Base-by-base conservation (phyloP, 805 yeast genomes). In the Monosporozyma servazzii region DNA sequence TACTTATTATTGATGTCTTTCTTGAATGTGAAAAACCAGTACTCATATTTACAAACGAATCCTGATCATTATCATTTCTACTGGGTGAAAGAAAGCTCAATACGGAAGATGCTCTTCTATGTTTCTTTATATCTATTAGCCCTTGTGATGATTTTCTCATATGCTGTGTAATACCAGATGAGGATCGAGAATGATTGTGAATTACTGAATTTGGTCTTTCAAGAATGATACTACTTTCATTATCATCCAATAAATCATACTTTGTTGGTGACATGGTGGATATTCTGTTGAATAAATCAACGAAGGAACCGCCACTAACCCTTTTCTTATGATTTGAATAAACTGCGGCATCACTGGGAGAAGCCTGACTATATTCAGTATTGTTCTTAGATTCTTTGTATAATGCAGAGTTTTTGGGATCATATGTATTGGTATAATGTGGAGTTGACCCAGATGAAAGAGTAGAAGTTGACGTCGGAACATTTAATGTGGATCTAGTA, bases 51-150 rank as follows among this genome's bases (percentile, higher is more conserved):
- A 41, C 11, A 3, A 41, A 20, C 21, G 44, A 41, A 11, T 41
- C 44, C n/a, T 21, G 45, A 13, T 37, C 42, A 20, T 47, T 41
- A 30, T 20, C 40, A 21, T 25, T 13, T 50, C 54, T 59, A 30
- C 56, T 56, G n/a, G 57, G 57, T 9, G 65, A 62, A 17, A 78
- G 63, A 55, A 78, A 81, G 48, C 80, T 76, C 51, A 82, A 74
- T 39, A 82, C 67, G 0, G 87, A 81, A 0, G 86, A 80, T 52
- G 79, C 81, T 54, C 87, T 75, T 58, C 78, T 77, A 60, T 81
- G 86, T 36, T 65, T 62, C 44, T 62, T 65, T 4, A 59, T 58
- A 9, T 60, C 65, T 27, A 59, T n/a, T 15, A 15, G 17, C 9
- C 23, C 30, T n/a, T 37, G 47, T 4, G 54, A 47, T 8, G 48